These are phyloP conservation scores for Leccinum variicolor DNA, from an alignment of 768 basidiomycete genomes.

Conservation along the genomic window DNA sequence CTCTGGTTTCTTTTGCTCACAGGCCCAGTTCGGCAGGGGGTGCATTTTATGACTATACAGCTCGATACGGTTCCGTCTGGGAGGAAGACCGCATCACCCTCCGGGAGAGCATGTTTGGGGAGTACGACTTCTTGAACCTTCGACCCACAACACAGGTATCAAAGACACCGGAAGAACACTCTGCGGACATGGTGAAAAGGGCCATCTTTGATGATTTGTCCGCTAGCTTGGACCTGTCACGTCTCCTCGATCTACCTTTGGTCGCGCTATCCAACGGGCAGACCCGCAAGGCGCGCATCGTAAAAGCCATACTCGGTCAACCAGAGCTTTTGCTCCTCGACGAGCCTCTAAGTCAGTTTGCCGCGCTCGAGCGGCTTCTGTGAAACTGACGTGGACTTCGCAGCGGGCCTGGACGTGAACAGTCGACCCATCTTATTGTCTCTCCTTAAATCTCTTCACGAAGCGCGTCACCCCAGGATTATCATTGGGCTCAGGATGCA, in stretches of 20 bases:
- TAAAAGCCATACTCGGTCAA: constrained; percentile 65
- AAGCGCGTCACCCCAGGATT: constrained; percentile 48
- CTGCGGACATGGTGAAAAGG: constrained; percentile 26
- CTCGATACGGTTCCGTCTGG: constrained; percentile 83
- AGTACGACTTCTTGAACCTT: constrained; percentile 38
- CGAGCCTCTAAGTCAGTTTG: constrained; percentile 76
- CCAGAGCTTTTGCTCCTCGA: constrained; percentile 84
- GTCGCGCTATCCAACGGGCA: constrained; percentile 91
- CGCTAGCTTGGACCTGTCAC: constrained; percentile 50
- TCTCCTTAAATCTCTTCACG: constrained; percentile 55
- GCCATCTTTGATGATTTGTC: constrained; percentile 52
- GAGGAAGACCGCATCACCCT: constrained; percentile 83
- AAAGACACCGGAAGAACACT: constrained; percentile 23
- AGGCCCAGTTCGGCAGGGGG: constrained; percentile 53
- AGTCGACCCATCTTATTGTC: constrained; percentile 54
- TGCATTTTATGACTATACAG: constrained; percentile 90
- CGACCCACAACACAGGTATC: constrained; percentile 19
- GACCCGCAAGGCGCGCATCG: constrained; percentile 80
- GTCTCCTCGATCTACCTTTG: constrained; percentile 77
- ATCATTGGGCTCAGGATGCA: constrained; percentile 67
- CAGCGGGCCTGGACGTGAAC: constrained; percentile 74
- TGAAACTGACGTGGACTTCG: background rate
- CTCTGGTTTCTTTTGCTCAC: constrained; percentile 67
- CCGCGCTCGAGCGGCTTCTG: background rate
- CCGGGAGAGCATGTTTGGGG: constrained; percentile 63